Base-by-base conservation (phyloP, 352 stramenopile species). In the Blastocystis sp. region DNA sequence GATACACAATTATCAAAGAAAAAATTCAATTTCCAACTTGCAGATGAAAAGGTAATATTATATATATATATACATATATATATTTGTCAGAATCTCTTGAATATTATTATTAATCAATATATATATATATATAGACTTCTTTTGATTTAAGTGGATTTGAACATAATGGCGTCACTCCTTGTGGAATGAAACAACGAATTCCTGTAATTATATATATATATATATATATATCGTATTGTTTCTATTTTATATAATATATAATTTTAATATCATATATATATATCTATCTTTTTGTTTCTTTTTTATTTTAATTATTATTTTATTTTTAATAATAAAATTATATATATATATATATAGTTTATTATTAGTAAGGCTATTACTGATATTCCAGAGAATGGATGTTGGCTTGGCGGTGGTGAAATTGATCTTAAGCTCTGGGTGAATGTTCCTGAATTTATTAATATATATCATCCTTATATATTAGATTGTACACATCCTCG, bases 11-110 rank as follows among this genome's bases (percentile, higher is more conserved):
- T 62, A 9, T 62, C 52, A 11, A 62, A 62, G 35, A 62, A 62
- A 42, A 62, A 62, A 28, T 62, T 52, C 52, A 62, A 62, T 24
- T 62, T 62, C 52, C 52, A 62, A 31, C 35, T 62, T 4, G 52
- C 52, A 25, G 52, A 62, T 27, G 52, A 62, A 30, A n/a, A n/a
- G n/a, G n/a, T n/a, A n/a, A n/a, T n/a, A n/a, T n/a, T n/a, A n/a
- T n/a, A n/a, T n/a, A n/a, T n/a, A n/a, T n/a, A n/a, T n/a, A n/a
- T n/a, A n/a, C n/a, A n/a, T n/a, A n/a, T n/a, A n/a, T n/a, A n/a
- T n/a, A n/a, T n/a, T n/a, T n/a, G n/a, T n/a, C n/a, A n/a, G n/a
- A n/a, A n/a, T n/a, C n/a, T n/a, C n/a, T n/a, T n/a, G n/a, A n/a
- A n/a, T n/a, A n/a, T n/a, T n/a, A n/a, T n/a, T n/a, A n/a, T n/a